Percentiles rank a stretch among this genome's conserved stretches.
These are phyloP conservation scores for Pythium utonaiense DNA, from an alignment of 352 stramenopile genomes.

Conservation along the genomic window DNA sequence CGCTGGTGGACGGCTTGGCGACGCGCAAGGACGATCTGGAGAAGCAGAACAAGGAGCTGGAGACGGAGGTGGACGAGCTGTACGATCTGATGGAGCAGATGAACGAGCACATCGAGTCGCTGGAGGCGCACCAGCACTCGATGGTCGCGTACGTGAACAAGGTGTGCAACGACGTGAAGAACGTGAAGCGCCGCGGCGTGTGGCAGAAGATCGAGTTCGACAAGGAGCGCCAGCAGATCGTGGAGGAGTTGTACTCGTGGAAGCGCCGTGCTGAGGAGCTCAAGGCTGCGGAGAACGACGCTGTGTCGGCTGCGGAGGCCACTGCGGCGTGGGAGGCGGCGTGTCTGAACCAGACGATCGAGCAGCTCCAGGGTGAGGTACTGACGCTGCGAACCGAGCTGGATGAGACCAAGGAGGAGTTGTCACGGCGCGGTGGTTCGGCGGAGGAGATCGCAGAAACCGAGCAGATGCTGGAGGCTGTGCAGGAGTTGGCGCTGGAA, in stretches of 20 bases:
- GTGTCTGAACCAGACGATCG: conserved; percentile 27
- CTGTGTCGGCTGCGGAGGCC: conserved; percentile 16
- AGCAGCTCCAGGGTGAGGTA: conserved; percentile 19
- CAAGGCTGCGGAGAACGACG: conserved; percentile 16
- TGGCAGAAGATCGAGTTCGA: conserved; percentile 29
- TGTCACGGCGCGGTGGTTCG: conserved; percentile 9
- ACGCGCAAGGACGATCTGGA: conserved; percentile 16
- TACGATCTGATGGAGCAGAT: conserved; percentile 24
- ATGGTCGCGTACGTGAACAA: conserved; percentile 25
- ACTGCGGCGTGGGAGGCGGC: conserved; percentile 21
- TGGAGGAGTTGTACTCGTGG: conserved; percentile 25
- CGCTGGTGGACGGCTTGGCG: conserved; percentile 6
- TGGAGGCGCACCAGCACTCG: conserved; percentile 20
- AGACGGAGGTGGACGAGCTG: conserved; percentile 15
- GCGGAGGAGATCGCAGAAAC: conserved; percentile 15
- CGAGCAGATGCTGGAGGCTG: conserved; percentile 22
- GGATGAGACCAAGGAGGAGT: conserved; percentile 16
- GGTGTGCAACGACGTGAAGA: conserved; percentile 24
- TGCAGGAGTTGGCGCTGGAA: conserved; percentile 22
- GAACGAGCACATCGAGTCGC: conserved; percentile 22
- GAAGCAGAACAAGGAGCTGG: conserved; percentile 18
- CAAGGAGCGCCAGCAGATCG: conserved; percentile 24
- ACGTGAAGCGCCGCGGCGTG: conserved; percentile 22
- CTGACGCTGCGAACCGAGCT: conserved; percentile 16
- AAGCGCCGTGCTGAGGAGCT: conserved; percentile 18